Conservation (phyloP, 305 asterid species). For the Fraxinus baroniana region DNA sequence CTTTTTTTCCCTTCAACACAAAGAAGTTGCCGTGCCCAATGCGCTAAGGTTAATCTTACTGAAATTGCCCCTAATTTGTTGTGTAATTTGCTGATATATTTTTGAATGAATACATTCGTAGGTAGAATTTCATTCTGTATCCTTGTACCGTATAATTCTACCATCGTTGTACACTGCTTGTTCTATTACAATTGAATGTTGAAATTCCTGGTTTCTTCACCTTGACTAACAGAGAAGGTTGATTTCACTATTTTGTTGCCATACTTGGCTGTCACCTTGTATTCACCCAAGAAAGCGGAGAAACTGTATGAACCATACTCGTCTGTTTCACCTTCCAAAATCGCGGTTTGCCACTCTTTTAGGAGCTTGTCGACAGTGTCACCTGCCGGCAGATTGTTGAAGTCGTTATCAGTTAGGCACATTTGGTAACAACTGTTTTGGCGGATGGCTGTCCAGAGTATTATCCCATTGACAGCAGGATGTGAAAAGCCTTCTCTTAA, state of each 20-base stretch:
- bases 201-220: constrained; percentile 43
- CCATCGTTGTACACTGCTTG: background rate
- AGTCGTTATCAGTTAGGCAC: constrained; percentile 44
- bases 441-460: constrained; percentile 44
- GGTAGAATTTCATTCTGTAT: background rate
- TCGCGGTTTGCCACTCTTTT: constrained; percentile 42
- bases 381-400: constrained; percentile 47
- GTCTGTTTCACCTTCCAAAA: constrained; percentile 34
- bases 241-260: constrained; percentile 23
- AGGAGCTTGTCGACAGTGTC: constrained; percentile 43
- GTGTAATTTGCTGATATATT: background rate
- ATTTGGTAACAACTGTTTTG: constrained; percentile 44
- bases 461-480: constrained; percentile 43
- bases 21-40: background rate
- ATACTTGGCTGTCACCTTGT: constrained; percentile 28
- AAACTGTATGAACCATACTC: constrained; percentile 41
- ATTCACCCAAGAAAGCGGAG: constrained; percentile 44
- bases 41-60: background rate
- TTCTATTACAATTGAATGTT: constrained; percentile 29
- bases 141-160: background rate
- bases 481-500: constrained; percentile 47
- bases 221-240: constrained; percentile 38
- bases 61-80: background rate
- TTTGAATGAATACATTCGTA: background rate
- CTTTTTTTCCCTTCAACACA: background rate